phyloP scores from a whole-genome alignment of 768 basidiomycete genomes.

The Dictyophora rubrovolvata region DNA sequence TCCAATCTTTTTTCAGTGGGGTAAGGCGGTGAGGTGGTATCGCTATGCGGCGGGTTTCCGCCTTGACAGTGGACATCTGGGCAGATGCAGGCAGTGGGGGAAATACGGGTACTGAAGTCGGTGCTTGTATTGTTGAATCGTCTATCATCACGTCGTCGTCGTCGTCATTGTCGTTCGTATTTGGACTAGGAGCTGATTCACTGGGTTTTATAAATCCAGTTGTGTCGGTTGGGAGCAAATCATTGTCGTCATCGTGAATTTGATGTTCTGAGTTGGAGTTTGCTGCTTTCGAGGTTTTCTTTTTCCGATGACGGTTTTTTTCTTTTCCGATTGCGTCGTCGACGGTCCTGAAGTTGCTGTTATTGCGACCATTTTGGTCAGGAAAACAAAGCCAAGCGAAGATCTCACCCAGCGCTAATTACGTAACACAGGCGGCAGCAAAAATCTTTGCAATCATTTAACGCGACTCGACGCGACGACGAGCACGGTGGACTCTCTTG shows the following conservation, averaged over 20 bases:
- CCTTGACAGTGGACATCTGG: constrained; percentile 48
- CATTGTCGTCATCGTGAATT: too few relatives aligned
- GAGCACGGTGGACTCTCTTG: constrained; percentile 21
- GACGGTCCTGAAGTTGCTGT: too few relatives aligned
- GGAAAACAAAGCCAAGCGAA: too few relatives aligned
- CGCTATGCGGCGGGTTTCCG: constrained; percentile 79
- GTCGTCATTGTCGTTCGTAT: constrained; percentile 15
- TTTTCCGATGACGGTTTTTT: too few relatives aligned
- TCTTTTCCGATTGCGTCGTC: too few relatives aligned
- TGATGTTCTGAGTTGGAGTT: too few relatives aligned
- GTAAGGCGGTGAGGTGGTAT: constrained; percentile 98
- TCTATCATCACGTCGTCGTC: constrained; percentile 56
- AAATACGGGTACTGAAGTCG: constrained; percentile 53
- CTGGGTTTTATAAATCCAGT: too few relatives aligned
- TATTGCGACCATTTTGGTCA: too few relatives aligned
- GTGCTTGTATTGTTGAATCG: constrained; percentile 31
- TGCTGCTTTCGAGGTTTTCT: too few relatives aligned
- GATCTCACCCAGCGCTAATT: too few relatives aligned
- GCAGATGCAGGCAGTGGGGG: constrained; percentile 55
- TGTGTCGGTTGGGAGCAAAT: too few relatives aligned
- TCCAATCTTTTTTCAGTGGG: constrained; percentile 92
- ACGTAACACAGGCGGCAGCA: too few relatives aligned
- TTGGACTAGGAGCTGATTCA: neutral
- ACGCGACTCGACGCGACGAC: constrained; percentile 34
- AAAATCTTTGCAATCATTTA: constrained; percentile 30